These are phyloP conservation scores for Picochlorum costavermella DNA, from an alignment of 139 green algal species.

Conservation along the genomic window DNA sequence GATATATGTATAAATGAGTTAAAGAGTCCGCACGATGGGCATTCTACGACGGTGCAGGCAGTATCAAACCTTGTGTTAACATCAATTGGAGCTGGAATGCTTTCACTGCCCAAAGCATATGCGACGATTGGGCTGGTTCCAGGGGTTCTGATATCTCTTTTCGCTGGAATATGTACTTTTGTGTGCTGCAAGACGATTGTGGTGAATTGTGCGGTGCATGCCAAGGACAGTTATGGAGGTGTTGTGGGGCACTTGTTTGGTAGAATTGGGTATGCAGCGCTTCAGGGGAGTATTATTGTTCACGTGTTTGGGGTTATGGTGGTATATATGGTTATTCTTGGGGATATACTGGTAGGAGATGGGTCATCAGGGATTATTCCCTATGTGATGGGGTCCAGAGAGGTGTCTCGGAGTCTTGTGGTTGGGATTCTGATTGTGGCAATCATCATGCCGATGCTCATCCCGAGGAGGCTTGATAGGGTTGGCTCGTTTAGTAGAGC, in stretches of 20 bases:
- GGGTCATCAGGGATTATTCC: constrained; percentile 5
- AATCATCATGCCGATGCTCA: constrained; percentile 22
- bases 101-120: constrained; percentile 12
- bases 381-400: background rate
- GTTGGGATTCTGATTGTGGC: background rate
- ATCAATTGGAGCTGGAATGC: constrained; percentile 17
- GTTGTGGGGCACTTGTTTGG: constrained; percentile 24
- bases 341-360: constrained; percentile 15
- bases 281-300: constrained; percentile 22
- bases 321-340: constrained; percentile 30
- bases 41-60: background rate
- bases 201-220: background rate
- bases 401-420: background rate
- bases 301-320: constrained; percentile 28
- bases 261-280: background rate
- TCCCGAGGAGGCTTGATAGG: constrained; percentile 14
- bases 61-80: constrained; percentile 12
- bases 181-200: constrained; percentile 7
- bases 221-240: constrained; percentile 11
- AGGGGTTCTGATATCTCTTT: background rate
- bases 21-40: background rate
- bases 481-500: constrained; percentile 17
- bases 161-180: constrained; percentile 7
- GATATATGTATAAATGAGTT: no score
- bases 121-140: constrained; percentile 4